A percentile compares a stretch with the other conserved stretches of the same genome.
phyloP scores from a whole-genome alignment of 495 filamentous ascomycete genomes.

The Cairneyella variabilis region DNA sequence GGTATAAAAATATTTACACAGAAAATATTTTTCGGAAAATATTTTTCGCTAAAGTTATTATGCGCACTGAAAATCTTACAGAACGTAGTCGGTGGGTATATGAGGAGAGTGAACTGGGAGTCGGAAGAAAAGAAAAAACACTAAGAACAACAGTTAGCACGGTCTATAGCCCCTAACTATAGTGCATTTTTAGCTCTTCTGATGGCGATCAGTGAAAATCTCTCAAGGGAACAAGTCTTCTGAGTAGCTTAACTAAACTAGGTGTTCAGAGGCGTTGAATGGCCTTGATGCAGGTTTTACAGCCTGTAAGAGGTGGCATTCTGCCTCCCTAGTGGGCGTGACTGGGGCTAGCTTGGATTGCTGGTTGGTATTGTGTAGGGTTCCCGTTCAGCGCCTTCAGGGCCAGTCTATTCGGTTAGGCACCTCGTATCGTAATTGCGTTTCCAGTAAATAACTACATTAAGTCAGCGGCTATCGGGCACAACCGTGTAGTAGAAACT shows the following conservation, averaged over 20 bases:
- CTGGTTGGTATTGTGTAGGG: background rate
- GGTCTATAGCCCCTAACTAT: background rate
- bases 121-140: background rate
- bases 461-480: background rate
- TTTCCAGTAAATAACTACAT: no score
- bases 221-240: background rate
- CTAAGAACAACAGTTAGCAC: no score
- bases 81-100: background rate
- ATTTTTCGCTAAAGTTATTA: background rate
- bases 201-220: background rate
- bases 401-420: background rate
- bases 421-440: background rate
- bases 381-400: background rate
- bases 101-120: background rate
- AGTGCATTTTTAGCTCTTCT: background rate
- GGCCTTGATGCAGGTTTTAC: no score
- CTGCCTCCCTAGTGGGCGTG: background rate
- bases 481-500: background rate
- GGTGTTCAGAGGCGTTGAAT: background rate
- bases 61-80: background rate
- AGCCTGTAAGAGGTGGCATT: background rate
- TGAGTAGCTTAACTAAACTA: background rate
- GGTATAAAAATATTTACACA: background rate
- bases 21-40: background rate
- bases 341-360: background rate